These are phyloP conservation scores for Gossypium bickii DNA, from an alignment of 345 rosid species.

Conservation along the genomic window DNA sequence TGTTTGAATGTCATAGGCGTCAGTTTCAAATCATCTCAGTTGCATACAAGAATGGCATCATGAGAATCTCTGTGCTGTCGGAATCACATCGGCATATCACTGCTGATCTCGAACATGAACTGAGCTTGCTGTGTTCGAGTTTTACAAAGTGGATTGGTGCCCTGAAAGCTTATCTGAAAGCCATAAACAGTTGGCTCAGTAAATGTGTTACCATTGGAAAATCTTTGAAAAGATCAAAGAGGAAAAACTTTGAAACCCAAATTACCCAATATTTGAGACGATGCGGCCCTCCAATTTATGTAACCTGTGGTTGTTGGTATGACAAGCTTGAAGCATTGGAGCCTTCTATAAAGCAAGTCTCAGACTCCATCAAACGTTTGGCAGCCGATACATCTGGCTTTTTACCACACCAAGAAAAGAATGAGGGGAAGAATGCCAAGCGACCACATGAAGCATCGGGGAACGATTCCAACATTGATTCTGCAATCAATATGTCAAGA, in stretches of 20 bases:
- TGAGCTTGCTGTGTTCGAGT: conserved; percentile 47
- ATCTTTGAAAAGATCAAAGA: conserved; percentile 32
- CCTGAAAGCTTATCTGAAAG: conserved; percentile 58
- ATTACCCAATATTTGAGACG: conserved; percentile 27
- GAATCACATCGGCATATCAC: conserved; percentile 67
- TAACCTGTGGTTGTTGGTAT: conserved; percentile 60
- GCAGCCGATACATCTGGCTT: conserved; percentile 56
- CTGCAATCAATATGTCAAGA: conserved; percentile 34
- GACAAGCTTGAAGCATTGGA: conserved; percentile 42
- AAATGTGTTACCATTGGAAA: conserved; percentile 50
- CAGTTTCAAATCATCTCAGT: conserved; percentile 57
- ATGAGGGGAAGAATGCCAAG: conserved; percentile 39
- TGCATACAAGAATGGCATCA: conserved; percentile 39
- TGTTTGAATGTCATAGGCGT: conserved; percentile 79
- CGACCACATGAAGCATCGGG: conserved; percentile 17
- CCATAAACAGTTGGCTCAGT: conserved; percentile 66
- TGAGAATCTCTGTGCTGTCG: conserved; percentile 46
- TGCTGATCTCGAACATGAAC: conserved; percentile 63
- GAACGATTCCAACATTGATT: conserved; percentile 38
- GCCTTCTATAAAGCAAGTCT: conserved; percentile 53
- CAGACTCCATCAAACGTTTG: conserved; percentile 54
- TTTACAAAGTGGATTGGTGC: conserved; percentile 77
- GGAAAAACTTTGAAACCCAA: conserved; percentile 10
- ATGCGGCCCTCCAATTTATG: conserved; percentile 71
- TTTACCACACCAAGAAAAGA: conserved; percentile 76